Conservation (phyloP, 192 early-diverging fungal genomes). For the Entrophospora sp. region DNA sequence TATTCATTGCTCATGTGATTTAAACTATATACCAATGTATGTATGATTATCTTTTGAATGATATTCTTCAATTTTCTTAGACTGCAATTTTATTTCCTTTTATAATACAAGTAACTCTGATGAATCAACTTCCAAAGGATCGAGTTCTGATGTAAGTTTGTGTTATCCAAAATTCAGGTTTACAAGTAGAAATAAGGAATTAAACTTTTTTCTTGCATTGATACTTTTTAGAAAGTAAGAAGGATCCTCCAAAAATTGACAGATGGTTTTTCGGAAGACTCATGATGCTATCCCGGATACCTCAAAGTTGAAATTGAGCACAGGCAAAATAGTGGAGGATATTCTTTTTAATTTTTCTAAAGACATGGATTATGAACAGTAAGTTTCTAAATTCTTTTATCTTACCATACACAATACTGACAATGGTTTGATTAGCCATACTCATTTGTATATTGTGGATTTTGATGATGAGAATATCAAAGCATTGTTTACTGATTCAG, state of each 20-base stretch:
- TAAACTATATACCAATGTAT: slow-evolving; percentile 1
- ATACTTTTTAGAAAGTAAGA: not conserved
- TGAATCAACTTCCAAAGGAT: slow-evolving; percentile 12
- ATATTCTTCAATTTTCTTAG: slow-evolving; percentile 9
- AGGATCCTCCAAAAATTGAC: not conserved
- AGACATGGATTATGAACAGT: slow-evolving; percentile 1
- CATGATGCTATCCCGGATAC: not conserved
- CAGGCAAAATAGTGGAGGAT: slow-evolving; percentile 2
- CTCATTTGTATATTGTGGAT: slow-evolving; percentile 4
- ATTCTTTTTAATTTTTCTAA: too few relatives aligned
- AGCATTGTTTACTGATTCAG: not conserved
- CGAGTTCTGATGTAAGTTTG: too few relatives aligned
- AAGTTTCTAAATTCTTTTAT: not conserved
- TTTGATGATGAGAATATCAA: slow-evolving; percentile 9
- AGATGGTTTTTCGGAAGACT: not conserved
- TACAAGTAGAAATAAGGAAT: too few relatives aligned
- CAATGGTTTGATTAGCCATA: slow-evolving; percentile 5
- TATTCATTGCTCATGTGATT: not conserved
- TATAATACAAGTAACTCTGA: slow-evolving; percentile 10
- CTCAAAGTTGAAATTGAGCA: not conserved
- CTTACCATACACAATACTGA: not conserved
- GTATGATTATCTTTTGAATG: slow-evolving; percentile 6
- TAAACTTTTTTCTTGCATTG: too few relatives aligned
- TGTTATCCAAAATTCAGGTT: too few relatives aligned
- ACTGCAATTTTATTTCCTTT: slow-evolving; percentile 9